phyloP scores from a whole-genome alignment of 1,284 basidiomycete species.

The Moesziomyces antarcticus region DNA sequence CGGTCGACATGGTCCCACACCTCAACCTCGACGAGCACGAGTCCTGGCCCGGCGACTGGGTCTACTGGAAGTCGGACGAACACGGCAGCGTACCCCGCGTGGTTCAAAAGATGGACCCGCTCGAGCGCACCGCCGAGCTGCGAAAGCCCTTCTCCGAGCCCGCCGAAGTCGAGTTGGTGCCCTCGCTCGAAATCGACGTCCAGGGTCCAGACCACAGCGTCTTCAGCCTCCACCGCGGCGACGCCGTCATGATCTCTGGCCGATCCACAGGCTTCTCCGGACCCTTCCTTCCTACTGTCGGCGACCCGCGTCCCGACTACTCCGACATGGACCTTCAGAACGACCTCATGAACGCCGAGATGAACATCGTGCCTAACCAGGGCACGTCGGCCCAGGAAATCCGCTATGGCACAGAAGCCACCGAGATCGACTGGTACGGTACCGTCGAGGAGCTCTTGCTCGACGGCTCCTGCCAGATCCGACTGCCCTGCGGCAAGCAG shows the following conservation, averaged over 20 bases:
- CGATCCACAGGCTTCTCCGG: conserved; percentile 74
- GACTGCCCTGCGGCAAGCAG: conserved; percentile 63
- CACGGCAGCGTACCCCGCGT: conserved; percentile 74
- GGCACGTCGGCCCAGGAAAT: conserved; percentile 1
- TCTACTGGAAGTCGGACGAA: conserved; percentile 84
- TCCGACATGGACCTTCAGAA: conserved; percentile 25
- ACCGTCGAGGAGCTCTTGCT: conserved; percentile 69
- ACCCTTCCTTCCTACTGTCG: conserved; percentile 41
- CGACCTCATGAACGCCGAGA: conserved; percentile 33
- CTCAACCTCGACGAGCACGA: conserved; percentile 70
- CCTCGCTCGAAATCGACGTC: conserved; percentile 86
- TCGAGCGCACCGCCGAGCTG: conserved; percentile 63
- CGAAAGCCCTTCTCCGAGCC: conserved; percentile 50
- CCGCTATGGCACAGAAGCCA: conserved; percentile 26
- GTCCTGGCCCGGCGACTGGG: conserved; percentile 80
- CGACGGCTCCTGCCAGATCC: conserved; percentile 68
- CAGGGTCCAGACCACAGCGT: conserved; percentile 72
- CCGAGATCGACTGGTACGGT: conserved; percentile 70
- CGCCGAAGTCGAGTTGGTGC: conserved; percentile 75
- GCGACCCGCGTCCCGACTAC: conserved; percentile 44
- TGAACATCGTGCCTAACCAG: conserved; percentile 11
- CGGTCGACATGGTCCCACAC: conserved; percentile 81
- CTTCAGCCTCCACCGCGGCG: conserved; percentile 83
- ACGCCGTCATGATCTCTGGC: conserved; percentile 79
- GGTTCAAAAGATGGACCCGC: conserved; percentile 73